These are phyloP conservation scores for Vaccinium macrocarpon DNA, from an alignment of 148 eudicot genomes.

Conservation along the genomic window DNA sequence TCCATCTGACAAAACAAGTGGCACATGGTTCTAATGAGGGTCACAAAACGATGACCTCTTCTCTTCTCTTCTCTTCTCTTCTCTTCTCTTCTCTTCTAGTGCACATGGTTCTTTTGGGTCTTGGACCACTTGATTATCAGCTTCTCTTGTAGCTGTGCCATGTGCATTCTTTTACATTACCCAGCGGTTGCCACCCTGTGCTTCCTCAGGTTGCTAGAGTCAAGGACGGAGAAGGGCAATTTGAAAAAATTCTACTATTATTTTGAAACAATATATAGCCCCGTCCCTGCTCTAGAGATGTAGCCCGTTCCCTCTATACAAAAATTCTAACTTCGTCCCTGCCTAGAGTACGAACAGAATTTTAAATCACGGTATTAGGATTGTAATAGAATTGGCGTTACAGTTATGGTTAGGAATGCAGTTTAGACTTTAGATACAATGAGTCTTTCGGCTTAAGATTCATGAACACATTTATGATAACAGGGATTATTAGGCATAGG, in stretches of 20 bases:
- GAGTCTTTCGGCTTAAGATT: too few species aligned
- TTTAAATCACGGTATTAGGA: too few species aligned
- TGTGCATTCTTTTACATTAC: neutral
- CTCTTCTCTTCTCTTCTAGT: neutral
- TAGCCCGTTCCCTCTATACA: too few species aligned
- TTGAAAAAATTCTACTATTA: neutral
- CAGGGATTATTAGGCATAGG: too few species aligned
- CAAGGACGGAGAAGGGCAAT: neutral
- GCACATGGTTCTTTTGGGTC: neutral
- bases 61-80: neutral
- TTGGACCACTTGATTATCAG: neutral
- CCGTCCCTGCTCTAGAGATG: too few species aligned
- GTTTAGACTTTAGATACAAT: too few species aligned
- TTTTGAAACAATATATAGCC: too few species aligned
- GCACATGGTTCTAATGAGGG: neutral
- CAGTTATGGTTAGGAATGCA: too few species aligned
- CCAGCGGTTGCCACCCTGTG: neutral
- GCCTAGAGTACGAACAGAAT: too few species aligned
- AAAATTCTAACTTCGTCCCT: too few species aligned
- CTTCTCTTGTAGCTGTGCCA: neutral
- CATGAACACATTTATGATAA: too few species aligned
- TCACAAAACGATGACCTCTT: neutral
- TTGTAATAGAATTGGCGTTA: too few species aligned
- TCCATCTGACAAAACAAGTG: neutral
- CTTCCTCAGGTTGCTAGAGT: neutral